Base-by-base conservation (phyloP, 345 rosid genomes). In the Citrus cavaleriei region DNA sequence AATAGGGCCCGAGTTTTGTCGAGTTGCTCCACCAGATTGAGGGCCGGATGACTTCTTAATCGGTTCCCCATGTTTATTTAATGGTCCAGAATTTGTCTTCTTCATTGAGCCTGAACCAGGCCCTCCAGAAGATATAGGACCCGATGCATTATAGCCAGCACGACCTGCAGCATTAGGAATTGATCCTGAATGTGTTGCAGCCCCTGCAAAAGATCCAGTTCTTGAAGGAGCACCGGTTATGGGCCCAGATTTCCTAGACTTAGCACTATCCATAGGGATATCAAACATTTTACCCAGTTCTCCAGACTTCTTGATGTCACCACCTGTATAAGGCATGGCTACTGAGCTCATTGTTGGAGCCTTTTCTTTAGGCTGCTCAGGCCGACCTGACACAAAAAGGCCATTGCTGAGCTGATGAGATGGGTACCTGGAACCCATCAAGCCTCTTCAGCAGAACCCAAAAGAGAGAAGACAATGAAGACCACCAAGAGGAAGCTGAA, bases 211-310 rank as follows among this genome's bases (percentile, higher is more conserved):
- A 24, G 99, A 88, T 72, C 93, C 99, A 34, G 91, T 94, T 81
- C 99, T 92, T 28, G 97, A 89, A 75, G 98, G 94, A 76, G 85
- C 90, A 57, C 94, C 90, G 25, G 89, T 86, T 58, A 94, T 89
- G 46, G 99, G 98, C 27, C 99, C 99, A 63, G 99, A 96, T 86
- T 96, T 96, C 87, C 98, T 88, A 1, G 95, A 88, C 68, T 90
- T 87, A 16, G 98, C 83, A 35, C 95, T 96, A 72, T 83, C 87
- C 73, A 70, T 49, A 58, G 93, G 92, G 74, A 95, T 91, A 81
- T 95, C 99, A 83, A 95, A 95, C 99, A 95, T 95, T 86, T 90
- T 93, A 60, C 99, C 99, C 51, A 95, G 80, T 71, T 95, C 98
- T 85, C 99, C 99, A 28, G 98, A 95, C 75, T 87, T 93, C 72